phyloP scores from a whole-genome alignment of 108 stramenopile species.

The Cyclotella choctawhatcheeana region DNA sequence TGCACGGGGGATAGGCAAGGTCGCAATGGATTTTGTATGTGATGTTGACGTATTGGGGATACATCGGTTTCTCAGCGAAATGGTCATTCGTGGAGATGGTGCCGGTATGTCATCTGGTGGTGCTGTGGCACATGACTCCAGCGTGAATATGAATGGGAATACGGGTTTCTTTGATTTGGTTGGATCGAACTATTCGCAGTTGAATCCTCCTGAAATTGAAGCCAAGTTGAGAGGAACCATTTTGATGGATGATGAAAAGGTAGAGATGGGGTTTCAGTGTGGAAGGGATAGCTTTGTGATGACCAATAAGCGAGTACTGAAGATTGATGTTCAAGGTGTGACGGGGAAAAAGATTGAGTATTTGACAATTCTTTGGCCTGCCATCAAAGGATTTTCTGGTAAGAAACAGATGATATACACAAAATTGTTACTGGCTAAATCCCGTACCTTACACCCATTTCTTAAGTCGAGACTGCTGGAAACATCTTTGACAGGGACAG shows the following conservation, averaged over 20 bases:
- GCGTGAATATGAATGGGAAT: conserved; percentile 5
- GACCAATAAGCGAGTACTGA: conserved; percentile 43
- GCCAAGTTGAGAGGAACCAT: conserved; percentile 30
- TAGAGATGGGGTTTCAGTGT: conserved; percentile 62
- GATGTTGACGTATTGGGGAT: conserved; percentile 47
- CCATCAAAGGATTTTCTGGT: conserved; percentile 66
- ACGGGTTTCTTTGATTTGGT: conserved; percentile 57
- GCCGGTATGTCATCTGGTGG: conserved; percentile 33
- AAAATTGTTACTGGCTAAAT: too few relatives aligned
- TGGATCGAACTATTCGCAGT: conserved; percentile 52
- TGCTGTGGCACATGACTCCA: conserved; percentile 15
- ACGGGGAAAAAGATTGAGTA: conserved; percentile 58
- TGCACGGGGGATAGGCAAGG: conserved; percentile 38
- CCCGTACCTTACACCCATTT: too few relatives aligned
- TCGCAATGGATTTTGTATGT: conserved; percentile 43
- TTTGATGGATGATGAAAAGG: conserved; percentile 46
- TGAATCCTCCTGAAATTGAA: conserved; percentile 38
- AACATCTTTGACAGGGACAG: conserved; percentile 66
- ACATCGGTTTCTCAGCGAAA: conserved; percentile 45
- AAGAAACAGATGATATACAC: conserved; percentile 12
- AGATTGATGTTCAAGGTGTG: conserved; percentile 56
- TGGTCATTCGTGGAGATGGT: conserved; percentile 33
- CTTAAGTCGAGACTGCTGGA: conserved; percentile 73
- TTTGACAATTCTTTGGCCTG: conserved; percentile 58
- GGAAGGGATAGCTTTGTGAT: conserved; percentile 53